These are phyloP conservation scores for Lentinus tigrinus DNA, from an alignment of 768 basidiomycete genomes.

Conservation along the genomic window DNA sequence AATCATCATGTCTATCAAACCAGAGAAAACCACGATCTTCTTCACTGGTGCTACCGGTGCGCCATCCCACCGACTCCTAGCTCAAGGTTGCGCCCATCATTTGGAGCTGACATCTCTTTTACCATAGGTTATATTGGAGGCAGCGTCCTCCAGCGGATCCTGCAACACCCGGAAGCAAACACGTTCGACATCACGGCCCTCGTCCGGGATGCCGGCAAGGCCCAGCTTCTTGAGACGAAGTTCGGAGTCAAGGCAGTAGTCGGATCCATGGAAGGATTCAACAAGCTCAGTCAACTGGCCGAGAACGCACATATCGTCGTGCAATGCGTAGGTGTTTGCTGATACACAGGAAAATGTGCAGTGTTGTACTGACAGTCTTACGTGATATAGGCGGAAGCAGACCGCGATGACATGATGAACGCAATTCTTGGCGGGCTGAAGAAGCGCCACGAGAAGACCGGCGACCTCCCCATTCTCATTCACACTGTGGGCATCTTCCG, in stretches of 20 bases:
- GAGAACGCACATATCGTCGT: constrained; percentile 39
- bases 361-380: neutral
- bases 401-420: constrained; percentile 43
- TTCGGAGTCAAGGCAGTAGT: constrained; percentile 22
- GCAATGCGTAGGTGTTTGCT: neutral
- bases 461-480: constrained; percentile 48
- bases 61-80: no score
- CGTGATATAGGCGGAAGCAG: constrained; percentile 42
- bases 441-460: constrained; percentile 41
- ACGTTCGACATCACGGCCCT: constrained; percentile 46
- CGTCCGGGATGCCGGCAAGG: constrained; percentile 43
- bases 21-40: constrained; percentile 36
- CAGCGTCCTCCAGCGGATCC: constrained; percentile 45
- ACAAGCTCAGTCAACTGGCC: constrained; percentile 37
- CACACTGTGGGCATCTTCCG: constrained; percentile 50
- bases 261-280: constrained; percentile 30
- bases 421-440: constrained; percentile 55
- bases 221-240: constrained; percentile 13
- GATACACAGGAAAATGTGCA: neutral
- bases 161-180: constrained; percentile 40
- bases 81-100: neutral
- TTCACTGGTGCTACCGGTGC: constrained; percentile 45
- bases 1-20: neutral
- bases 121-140: constrained; percentile 62
- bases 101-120: neutral